Percentiles rank a stretch among this genome's conserved stretches.
Evolutionary conservation across 106 monocot species (phyloP).

Genomic region (Acorus calamus): DNA sequence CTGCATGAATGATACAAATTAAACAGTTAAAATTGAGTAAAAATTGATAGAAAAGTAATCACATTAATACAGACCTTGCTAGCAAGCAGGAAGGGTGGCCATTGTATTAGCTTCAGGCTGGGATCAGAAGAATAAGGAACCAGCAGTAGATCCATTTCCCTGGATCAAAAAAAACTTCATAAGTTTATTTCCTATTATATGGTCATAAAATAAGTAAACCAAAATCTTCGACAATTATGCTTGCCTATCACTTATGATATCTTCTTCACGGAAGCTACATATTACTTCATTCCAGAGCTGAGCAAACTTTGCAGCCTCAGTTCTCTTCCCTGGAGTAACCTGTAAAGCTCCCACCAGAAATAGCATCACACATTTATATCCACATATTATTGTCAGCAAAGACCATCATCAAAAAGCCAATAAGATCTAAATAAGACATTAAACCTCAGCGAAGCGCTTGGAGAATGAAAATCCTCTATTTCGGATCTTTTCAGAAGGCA

Average conservation of each 20-base stretch:
- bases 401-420: not conserved
- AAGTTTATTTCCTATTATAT: not conserved
- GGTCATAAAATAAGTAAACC: not conserved
- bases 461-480: constrained; percentile 76
- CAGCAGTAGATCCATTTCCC: constrained; percentile 93
- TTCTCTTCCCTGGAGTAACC: constrained; percentile 86
- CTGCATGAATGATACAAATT: constrained; percentile 18
- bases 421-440: too few relatives aligned
- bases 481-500: constrained; percentile 67
- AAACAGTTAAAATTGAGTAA: constrained; percentile 5
- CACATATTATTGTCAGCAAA: not conserved
- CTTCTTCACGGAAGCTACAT: constrained; percentile 95
- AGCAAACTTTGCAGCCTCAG: constrained; percentile 94
- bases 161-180: constrained; percentile 21
- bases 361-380: too few relatives aligned
- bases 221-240: not conserved
- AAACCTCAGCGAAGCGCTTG: constrained; percentile 79
- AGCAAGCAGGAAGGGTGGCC: constrained; percentile 97
- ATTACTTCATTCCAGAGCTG: constrained; percentile 99
- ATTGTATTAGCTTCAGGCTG: constrained; percentile 84
- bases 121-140: constrained; percentile 96
- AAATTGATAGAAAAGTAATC: not conserved
- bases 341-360: constrained; percentile 11
- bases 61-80: constrained; percentile 64
- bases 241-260: constrained; percentile 93